Percentiles rank a stretch among this genome's conserved stretches.
Evolutionary conservation across 352 stramenopile genomes (phyloP).

Genomic region (Phytopythium delawarense): DNA sequence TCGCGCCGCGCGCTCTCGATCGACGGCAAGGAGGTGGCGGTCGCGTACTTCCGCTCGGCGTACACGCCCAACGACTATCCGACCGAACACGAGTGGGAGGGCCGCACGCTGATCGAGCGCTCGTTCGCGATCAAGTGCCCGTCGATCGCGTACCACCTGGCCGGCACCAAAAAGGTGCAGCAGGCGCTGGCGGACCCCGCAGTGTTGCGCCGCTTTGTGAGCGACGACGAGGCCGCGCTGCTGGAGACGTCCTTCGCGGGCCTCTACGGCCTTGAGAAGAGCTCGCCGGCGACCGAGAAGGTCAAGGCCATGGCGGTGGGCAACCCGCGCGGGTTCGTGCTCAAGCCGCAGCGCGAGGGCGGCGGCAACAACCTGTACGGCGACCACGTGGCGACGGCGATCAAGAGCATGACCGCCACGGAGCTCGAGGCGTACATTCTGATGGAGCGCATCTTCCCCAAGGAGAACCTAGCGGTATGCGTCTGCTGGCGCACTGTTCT

Average conservation of each 20-base stretch:
- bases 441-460: constrained; percentile 96
- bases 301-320: constrained; percentile 68
- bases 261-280: constrained; percentile 92
- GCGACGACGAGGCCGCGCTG: constrained; percentile 43
- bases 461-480: constrained; percentile 56
- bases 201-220: constrained; percentile 90
- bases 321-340: constrained; percentile 85
- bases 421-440: constrained; percentile 92
- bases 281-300: constrained; percentile 54
- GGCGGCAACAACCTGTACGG: constrained; percentile 98
- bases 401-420: constrained; percentile 65
- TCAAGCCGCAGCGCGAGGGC: constrained; percentile 98
- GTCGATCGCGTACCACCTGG: constrained; percentile 95
- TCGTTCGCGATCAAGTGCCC: constrained; percentile 95
- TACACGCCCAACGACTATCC: constrained; percentile 97
- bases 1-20: constrained; percentile 49
- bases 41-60: constrained; percentile 95
- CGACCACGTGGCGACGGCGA: constrained; percentile 82
- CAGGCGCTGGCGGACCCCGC: constrained; percentile 89
- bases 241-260: constrained; percentile 93
- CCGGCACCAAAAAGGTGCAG: constrained; percentile 98
- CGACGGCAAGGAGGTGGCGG: constrained; percentile 78
- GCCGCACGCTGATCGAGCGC: constrained; percentile 84
- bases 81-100: constrained; percentile 88
- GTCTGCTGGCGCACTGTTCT: not conserved